phyloP scores from a whole-genome alignment of 2,329 filamentous ascomycete species.

The Rutstroemia sp. region DNA sequence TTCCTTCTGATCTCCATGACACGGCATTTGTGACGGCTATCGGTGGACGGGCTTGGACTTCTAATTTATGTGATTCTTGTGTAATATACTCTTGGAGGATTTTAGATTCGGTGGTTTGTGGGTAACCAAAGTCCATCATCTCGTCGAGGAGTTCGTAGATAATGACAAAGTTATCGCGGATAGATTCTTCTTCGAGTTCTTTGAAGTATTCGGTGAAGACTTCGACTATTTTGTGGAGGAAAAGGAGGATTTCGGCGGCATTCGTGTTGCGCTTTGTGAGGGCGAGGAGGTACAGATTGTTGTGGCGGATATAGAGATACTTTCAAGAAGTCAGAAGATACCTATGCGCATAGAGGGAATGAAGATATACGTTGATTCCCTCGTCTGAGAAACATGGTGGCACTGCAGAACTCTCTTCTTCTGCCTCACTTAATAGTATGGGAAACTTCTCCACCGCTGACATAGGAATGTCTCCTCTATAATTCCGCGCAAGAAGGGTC shows the following conservation, averaged over 20 bases:
- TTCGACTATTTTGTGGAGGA: constrained; percentile 96
- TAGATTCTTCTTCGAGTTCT: constrained; percentile 95
- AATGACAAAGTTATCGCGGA: constrained; percentile 97
- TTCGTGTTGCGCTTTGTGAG: constrained; percentile 98
- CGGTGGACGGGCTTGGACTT: constrained; percentile 89
- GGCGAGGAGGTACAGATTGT: constrained; percentile 96
- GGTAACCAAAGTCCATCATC: constrained; percentile 99
- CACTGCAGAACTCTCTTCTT: constrained; percentile 97
- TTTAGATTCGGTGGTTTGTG: constrained; percentile 96
- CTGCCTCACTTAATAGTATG: constrained; percentile 88
- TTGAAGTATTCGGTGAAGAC: constrained; percentile 99
- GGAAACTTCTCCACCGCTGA: constrained; percentile 98
- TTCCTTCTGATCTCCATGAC: constrained; percentile 95
- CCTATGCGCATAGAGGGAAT: constrained; percentile 1
- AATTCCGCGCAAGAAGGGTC: constrained; percentile 98
- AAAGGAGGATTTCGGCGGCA: constrained; percentile 94
- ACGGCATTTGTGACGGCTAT: constrained; percentile 98
- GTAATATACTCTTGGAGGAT: constrained; percentile 99
- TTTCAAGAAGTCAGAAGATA: constrained; percentile 31
- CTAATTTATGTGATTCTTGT: constrained; percentile 97
- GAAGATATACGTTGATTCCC: constrained; percentile 77
- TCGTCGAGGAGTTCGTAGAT: constrained; percentile 98
- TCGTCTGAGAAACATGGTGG: constrained; percentile 97
- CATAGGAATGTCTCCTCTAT: constrained; percentile 98
- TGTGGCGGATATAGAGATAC: constrained; percentile 99